Base-by-base conservation (phyloP, 1,284 basidiomycete genomes). In the Ganoderma lingzhi region DNA sequence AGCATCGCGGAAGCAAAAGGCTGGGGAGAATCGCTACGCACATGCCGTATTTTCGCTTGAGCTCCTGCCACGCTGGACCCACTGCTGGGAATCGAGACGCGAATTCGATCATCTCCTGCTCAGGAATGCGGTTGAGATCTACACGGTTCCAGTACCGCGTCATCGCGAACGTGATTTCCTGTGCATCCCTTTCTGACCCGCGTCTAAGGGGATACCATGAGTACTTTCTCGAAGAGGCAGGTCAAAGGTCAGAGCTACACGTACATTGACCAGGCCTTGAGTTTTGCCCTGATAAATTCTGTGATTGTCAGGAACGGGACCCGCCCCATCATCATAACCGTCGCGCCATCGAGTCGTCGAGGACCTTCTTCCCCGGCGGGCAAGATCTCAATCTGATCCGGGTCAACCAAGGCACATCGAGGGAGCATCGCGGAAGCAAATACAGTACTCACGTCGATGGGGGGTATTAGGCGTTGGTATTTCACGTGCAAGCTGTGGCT, bases 321-420 rank as follows among this genome's bases (percentile, higher is more conserved):
- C 32, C 86, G 85, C 69, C 90, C 88, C 45, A 94, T 78, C 67
- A 80, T 85, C 84, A 90, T 90, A 63, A 89, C 87, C 2, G 89
- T 93, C 37, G 84, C 83, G 55, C 81, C 75, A 79, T 94, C 90
- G 48, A 94, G 84, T 73, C 86, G 87, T 65, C 92, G 89, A 61
- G 93, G 93, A 6, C 93, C 93, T 65, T 88, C 87, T 80, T 94
- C 93, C 28, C 93, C 93, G 58, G 92, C 93, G 32, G 90, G 89
- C 55, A 94, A 78, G 67, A 94, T 93, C 80, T 94, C 93, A 79
- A 94, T 93, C 93, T 94, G 63, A 58, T 70, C 42, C n/a, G 48
- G 45, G 70, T 51, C 62, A 63, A 28, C 15, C 10, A 45, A 67
- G 61, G 23, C 6, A 45, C 30, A 30, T 56, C 30, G 59, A 19